Conservation (phyloP, 1,284 basidiomycete genomes). For the Trichosporon sp. region DNA sequence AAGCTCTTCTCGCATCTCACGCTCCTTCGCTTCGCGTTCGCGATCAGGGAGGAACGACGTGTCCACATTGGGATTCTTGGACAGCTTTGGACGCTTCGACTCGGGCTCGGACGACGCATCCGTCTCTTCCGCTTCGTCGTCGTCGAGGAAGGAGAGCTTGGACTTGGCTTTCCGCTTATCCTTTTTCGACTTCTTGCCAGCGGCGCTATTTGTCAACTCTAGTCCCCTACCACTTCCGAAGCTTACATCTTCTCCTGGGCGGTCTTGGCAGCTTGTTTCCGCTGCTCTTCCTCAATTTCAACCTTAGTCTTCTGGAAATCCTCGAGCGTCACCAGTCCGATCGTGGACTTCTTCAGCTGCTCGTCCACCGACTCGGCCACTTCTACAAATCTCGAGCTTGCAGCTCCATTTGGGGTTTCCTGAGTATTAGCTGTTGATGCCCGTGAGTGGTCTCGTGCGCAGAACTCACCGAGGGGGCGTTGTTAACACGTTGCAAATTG, state of each 20-base stretch:
- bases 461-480: constrained; percentile 24
- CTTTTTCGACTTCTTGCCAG: constrained; percentile 64
- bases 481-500: constrained; percentile 34
- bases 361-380: constrained; percentile 96
- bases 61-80: constrained; percentile 94
- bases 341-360: constrained; percentile 81
- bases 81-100: constrained; percentile 54
- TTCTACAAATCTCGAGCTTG: constrained; percentile 80
- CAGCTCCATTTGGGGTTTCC: constrained; percentile 59
- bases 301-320: constrained; percentile 86
- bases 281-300: constrained; percentile 86
- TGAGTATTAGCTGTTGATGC: constrained; percentile 12
- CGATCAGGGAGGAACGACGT: constrained; percentile 98
- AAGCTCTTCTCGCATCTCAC: constrained; percentile 78
- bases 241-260: constrained; percentile 30
- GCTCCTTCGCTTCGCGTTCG: constrained; percentile 86
- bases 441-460: neutral
- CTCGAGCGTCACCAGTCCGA: constrained; percentile 86
- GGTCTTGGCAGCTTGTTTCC: constrained; percentile 69
- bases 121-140: constrained; percentile 52
- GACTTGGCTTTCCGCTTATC: constrained; percentile 86
- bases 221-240: neutral
- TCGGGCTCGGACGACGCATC: neutral
- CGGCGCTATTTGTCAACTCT: constrained; percentile 8
- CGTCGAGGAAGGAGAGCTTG: constrained; percentile 84